These are phyloP conservation scores for Phaffomyces antillensis DNA, from an alignment of 805 yeast genomes.

Conservation along the genomic window DNA sequence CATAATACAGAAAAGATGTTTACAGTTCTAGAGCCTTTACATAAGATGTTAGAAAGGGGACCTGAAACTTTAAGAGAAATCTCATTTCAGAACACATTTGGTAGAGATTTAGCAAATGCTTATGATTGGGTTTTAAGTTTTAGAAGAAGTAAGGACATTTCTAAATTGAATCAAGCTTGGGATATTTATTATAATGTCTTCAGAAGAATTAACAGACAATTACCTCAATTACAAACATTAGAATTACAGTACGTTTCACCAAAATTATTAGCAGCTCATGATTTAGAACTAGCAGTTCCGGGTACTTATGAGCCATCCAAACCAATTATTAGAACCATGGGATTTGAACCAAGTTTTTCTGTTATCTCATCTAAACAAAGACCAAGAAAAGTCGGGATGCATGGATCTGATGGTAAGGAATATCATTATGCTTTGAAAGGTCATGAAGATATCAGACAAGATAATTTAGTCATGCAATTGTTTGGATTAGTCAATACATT, in stretches of 20 bases:
- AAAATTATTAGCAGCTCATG: conserved; percentile 65
- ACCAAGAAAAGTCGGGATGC: conserved; percentile 74
- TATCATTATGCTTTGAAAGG: conserved; percentile 84
- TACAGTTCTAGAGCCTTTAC: conserved; percentile 82
- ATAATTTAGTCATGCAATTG: conserved; percentile 93
- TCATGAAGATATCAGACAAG: conserved; percentile 97
- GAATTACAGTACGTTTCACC: conserved; percentile 95
- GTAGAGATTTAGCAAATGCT: conserved; percentile 88
- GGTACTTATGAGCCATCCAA: conserved; percentile 88
- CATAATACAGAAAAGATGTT: conserved; percentile 94
- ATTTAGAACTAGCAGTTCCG: conserved; percentile 85
- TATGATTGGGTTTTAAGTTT: conserved; percentile 87
- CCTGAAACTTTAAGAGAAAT: conserved; percentile 92
- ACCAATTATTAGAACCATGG: conserved; percentile 62
- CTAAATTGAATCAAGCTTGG: conserved; percentile 95
- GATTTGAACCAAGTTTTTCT: conserved; percentile 75
- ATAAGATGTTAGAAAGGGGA: conserved; percentile 73
- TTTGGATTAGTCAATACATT: conserved; percentile 93
- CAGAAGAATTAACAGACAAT: conserved; percentile 80
- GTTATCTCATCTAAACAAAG: conserved; percentile 94
- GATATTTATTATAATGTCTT: conserved; percentile 92
- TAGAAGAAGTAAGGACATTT: conserved; percentile 76
- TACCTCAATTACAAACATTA: conserved; percentile 78
- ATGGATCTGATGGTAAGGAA: conserved; percentile 88
- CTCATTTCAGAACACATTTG: conserved; percentile 88